phyloP scores from a whole-genome alignment of 345 rosid species.

The Carallia pectinifolia region DNA sequence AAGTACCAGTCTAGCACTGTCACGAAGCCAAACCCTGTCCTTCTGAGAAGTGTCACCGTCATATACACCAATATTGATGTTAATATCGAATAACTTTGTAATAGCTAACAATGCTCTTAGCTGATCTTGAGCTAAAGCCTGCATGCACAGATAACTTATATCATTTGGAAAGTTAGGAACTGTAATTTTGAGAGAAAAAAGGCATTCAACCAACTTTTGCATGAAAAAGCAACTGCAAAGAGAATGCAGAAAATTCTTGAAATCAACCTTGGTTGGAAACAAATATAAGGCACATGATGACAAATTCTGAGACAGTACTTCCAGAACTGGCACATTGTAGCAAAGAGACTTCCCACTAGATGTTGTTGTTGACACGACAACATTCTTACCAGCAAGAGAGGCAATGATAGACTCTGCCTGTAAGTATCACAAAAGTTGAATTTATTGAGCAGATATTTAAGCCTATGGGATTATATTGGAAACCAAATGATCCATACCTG shows the following conservation, averaged over 20 bases:
- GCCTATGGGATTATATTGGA: not conserved
- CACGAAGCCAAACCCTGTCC: conserved; percentile 67
- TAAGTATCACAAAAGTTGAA: conserved; percentile 17
- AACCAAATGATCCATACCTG: conserved; percentile 53
- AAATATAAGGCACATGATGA: conserved; percentile 80
- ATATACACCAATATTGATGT: conserved; percentile 69
- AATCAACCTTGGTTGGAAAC: conserved; percentile 88
- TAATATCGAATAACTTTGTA: conserved; percentile 43
- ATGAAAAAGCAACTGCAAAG: conserved; percentile 1
- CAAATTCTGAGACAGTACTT: conserved; percentile 59
- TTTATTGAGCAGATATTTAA: conserved; percentile 8
- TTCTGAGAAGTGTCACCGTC: conserved; percentile 83
- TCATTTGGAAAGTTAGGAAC: not conserved
- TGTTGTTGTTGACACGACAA: conserved; percentile 88
- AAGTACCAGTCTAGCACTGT: conserved; percentile 77
- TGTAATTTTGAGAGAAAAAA: not conserved
- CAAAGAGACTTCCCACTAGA: conserved; percentile 99
- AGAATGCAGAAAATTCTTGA: conserved; percentile 1
- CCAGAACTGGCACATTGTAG: conserved; percentile 91
- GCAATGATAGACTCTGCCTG: conserved; percentile 84
- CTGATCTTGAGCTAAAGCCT: conserved; percentile 99
- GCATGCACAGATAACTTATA: conserved; percentile 24
- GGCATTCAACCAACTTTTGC: not conserved
- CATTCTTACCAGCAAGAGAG: conserved; percentile 73
- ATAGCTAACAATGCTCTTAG: conserved; percentile 61